Evolutionary conservation across 148 eudicot species (phyloP), one percentile per base, ranked within the genome.

Genomic region (Cornus kousa): DNA sequence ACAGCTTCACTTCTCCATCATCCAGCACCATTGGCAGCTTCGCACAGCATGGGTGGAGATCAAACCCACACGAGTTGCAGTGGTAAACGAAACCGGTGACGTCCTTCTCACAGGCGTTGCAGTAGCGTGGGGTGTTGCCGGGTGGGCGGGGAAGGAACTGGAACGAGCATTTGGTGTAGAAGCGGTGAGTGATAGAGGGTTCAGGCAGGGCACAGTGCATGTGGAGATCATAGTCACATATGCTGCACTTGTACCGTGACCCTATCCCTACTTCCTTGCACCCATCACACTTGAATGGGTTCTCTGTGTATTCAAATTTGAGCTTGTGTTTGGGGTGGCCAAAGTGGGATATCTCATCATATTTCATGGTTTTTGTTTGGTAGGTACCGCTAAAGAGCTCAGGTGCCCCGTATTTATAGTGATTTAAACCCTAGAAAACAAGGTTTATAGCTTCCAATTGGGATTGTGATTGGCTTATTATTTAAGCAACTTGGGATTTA

Each of bases 1-100:
- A 89, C 82, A 95, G 46, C 62, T 89, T 87, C 72, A 89, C 80
- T 12, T 88, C 89, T 0, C 93, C 97, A 74, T 90, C 95, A 64
- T 95, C 89, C 11, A 95, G 83, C 65, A 89, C 83, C 84, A 87
- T 88, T 1, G 98, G 97, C 33, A 93, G 97, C 90, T 90, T 89
- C 2, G 97, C 98, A 67, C 98, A 95, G 43, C 98, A 95, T 0
- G 96, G 97, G 67, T 95, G 97, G 14, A 95, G 96, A 78, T 95
- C 97, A 70, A 90, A 95, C 7, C 93, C 98, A 50, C 98, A 95
- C 2, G 82, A 48, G 19, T 80, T 80, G 81, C 98, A 93, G 71
- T 95, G 98, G 88, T 95, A 95, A n/a, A 89, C 81, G 70, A 91
- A 95, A 1, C 98, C 97, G 0, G 89, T 65, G 20, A 93, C 81